A percentile compares a stretch with the other conserved stretches of the same genome.
These are phyloP conservation scores for Candida coquimbonensis DNA, from an alignment of 805 yeast genomes.

Conservation along the genomic window DNA sequence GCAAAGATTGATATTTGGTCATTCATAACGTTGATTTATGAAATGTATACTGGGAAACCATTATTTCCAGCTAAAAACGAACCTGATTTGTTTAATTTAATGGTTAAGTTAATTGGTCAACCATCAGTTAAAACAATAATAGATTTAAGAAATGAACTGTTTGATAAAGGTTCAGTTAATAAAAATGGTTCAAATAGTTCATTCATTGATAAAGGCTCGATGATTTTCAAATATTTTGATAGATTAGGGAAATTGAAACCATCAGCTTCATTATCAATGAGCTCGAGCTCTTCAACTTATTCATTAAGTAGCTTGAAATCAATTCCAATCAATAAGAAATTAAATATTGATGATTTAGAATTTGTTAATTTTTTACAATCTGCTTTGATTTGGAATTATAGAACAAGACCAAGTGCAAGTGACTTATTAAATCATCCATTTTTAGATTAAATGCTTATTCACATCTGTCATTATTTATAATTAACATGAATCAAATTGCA, in stretches of 20 bases:
- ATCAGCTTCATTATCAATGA: too few relatives aligned
- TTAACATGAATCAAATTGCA: too few relatives aligned
- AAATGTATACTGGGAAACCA: constrained; percentile 82
- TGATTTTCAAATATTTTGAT: constrained; percentile 32
- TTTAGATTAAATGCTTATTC: constrained; percentile 1
- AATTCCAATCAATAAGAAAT: constrained; percentile 10
- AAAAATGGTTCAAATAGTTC: constrained; percentile 9
- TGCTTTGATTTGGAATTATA: constrained; percentile 40
- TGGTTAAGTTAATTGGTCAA: constrained; percentile 78
- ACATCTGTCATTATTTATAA: too few relatives aligned
- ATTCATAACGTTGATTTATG: constrained; percentile 81
- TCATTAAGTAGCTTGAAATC: constrained; percentile 1
- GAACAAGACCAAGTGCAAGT: constrained; percentile 45
- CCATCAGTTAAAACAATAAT: constrained; percentile 44
- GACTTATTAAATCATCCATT: constrained; percentile 51
- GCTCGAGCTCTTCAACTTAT: too few relatives aligned
- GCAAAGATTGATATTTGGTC: constrained; percentile 92
- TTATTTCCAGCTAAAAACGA: constrained; percentile 80
- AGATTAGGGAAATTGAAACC: constrained; percentile 19
- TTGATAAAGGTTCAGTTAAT: constrained; percentile 29
- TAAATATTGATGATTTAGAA: constrained; percentile 5
- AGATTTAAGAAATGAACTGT: constrained; percentile 32
- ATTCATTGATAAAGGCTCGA: constrained; percentile 22
- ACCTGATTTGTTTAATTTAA: constrained; percentile 67
- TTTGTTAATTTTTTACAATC: constrained; percentile 24